Conservation (phyloP, 225 moss, liverwort and hornwort species). For the Asterella californica region DNA sequence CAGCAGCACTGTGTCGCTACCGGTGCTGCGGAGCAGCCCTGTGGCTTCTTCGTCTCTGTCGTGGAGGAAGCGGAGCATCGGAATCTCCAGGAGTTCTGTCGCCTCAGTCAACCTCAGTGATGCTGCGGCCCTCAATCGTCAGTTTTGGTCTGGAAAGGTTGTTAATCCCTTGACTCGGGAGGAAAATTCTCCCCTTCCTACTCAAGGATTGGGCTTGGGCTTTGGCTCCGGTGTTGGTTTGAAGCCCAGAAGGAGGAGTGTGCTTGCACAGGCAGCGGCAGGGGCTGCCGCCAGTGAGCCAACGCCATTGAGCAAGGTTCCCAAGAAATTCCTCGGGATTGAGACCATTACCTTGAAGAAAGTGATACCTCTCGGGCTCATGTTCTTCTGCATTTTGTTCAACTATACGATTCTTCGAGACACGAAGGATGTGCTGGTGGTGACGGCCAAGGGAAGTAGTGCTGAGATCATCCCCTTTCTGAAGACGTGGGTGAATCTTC, state of each 20-base stretch:
- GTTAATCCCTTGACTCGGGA: constrained; percentile 7
- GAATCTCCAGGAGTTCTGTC: not conserved
- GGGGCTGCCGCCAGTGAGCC: constrained; percentile 36
- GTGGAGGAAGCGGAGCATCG: not conserved
- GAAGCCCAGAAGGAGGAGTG: constrained; percentile 27
- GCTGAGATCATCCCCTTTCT: constrained; percentile 97
- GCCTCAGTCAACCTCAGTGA: constrained; percentile 26
- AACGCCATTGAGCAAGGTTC: constrained; percentile 21
- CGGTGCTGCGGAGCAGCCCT: constrained; percentile 21
- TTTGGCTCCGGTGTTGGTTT: constrained; percentile 6
- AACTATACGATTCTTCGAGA: constrained; percentile 98
- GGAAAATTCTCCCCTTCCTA: not conserved
- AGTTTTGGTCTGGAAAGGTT: constrained; percentile 38
- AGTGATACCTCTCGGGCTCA: constrained; percentile 84
- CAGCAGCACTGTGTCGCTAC: constrained; percentile 7
- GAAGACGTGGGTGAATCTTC: constrained; percentile 99
- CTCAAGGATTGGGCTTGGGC: constrained; percentile 32
- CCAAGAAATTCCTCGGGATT: constrained; percentile 69
- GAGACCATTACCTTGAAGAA: constrained; percentile 83
- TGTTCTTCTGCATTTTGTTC: constrained; percentile 99
- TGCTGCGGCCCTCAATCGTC: constrained; percentile 36
- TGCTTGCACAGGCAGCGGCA: constrained; percentile 58
- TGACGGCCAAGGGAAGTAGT: constrained; percentile 97
- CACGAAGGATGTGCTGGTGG: constrained; percentile 98
- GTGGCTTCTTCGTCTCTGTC: constrained; percentile 25